Base-by-base conservation (phyloP, 2,329 filamentous ascomycete species). In the Hymenotorrendiella dingleyae region DNA sequence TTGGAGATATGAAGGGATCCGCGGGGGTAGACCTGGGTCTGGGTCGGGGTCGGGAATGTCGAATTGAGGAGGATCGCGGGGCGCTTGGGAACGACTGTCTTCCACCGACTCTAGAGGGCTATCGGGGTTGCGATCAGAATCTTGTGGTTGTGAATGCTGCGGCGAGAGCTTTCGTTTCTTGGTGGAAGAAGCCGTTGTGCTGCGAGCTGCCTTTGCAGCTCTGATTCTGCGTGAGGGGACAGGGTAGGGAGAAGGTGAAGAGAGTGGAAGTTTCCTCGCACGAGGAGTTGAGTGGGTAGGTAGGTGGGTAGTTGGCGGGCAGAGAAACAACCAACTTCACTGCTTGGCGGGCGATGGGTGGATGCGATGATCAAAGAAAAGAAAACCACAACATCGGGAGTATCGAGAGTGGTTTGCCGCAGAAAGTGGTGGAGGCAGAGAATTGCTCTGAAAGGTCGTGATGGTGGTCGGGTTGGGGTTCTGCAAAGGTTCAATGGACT, bases 101-200 rank as follows among this genome's bases (percentile, higher is more conserved):
- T 61, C 57, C 28, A 61, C 54, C 3, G 60, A 62, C 33, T 47
- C 50, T 36, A 59, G 43, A 29, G 58, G 55, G 27, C 53, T 55
- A 39, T 62, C 60, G 27, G 54, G 53, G 34, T 53, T 52, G 46
- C 41, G 52, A 41, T 53, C 47, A 21, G 49, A 40, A 33, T 49
- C 38, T 34, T 54, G 52, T 42, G 27, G 48, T 46, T 46, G 43
- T 40, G 43, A 46, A 40, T 50, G 50, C 44, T 54, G 51, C 39
- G 58, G 54, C 49, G 75, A 78, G 56, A 82, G 74, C 74, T 78
- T 82, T 72, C 78, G 74, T 78, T 82, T 83, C 78, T 82, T 83
- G 74, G 69, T 72, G 70, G 77, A 82, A 78, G 78, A 82, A n/a
- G 37, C 37, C 79, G 79, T 83, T 66, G 74, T 83, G 79, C 71